Conservation (phyloP, 2,329 filamentous ascomycete genomes). For the Stromatinia cepivora region DNA sequence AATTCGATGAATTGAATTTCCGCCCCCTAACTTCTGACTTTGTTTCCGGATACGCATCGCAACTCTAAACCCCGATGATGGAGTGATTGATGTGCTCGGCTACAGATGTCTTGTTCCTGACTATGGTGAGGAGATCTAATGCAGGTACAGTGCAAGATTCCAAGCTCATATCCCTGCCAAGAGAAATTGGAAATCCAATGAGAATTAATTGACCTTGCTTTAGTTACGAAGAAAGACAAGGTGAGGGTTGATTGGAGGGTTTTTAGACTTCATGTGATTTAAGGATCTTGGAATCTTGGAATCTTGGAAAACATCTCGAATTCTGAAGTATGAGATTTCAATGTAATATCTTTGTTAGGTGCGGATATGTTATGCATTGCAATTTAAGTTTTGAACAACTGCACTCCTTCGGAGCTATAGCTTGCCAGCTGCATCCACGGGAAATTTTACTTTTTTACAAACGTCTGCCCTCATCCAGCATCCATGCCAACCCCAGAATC, state of each 20-base stretch:
- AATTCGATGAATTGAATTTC: background rate
- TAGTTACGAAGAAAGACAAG: background rate
- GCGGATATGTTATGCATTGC: background rate
- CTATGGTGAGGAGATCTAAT: slow-evolving; percentile 7
- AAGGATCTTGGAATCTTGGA: too few relatives aligned
- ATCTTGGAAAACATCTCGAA: too few relatives aligned
- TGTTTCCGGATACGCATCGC: background rate
- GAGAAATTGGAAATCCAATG: background rate
- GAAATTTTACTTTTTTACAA: background rate
- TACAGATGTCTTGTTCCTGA: background rate
- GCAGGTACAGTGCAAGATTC: background rate
- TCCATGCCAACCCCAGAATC: slow-evolving; percentile 15
- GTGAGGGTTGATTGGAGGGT: too few relatives aligned
- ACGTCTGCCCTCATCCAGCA: background rate
- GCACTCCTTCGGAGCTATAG: background rate
- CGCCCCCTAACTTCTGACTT: background rate
- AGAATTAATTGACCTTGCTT: background rate
- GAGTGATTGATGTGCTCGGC: background rate
- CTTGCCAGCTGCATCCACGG: background rate
- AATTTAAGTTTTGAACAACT: background rate
- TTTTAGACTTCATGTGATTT: too few relatives aligned
- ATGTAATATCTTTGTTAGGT: too few relatives aligned
- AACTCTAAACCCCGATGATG: background rate
- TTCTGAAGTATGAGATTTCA: too few relatives aligned
- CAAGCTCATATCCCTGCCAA: background rate